These are phyloP conservation scores for Cutaneotrichosporon sp. DNA, from an alignment of 1,284 basidiomycete species.

Conservation along the genomic window DNA sequence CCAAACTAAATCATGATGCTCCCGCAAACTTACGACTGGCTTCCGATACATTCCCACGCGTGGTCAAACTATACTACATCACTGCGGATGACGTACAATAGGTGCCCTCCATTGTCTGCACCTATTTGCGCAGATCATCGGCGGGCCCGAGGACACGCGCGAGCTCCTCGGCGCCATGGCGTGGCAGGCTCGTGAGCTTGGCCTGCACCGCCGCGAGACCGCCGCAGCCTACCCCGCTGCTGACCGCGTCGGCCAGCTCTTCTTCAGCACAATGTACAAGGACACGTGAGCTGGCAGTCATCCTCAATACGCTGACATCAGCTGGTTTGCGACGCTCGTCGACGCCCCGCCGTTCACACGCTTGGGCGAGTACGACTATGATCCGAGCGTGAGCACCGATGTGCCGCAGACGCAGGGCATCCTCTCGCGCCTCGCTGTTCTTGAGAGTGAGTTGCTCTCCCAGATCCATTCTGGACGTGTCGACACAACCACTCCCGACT, in stretches of 20 bases:
- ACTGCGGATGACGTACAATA: constrained; percentile 1
- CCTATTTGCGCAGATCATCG: constrained; percentile 27
- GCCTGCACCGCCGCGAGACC: constrained; percentile 31
- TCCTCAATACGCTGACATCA: constrained; percentile 14
- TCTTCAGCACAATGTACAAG: constrained; percentile 33
- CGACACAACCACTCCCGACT: constrained; percentile 32
- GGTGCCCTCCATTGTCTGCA: constrained; percentile 34
- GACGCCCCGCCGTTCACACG: constrained; percentile 22
- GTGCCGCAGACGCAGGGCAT: constrained; percentile 23
- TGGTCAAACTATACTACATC: not conserved
- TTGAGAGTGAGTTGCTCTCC: constrained; percentile 28
- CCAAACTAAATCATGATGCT: not conserved
- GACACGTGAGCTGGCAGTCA: constrained; percentile 32
- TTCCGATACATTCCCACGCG: not conserved
- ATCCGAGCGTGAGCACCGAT: constrained; percentile 25
- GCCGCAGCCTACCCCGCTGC: constrained; percentile 26
- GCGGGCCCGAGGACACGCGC: constrained; percentile 32
- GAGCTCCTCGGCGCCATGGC: constrained; percentile 34
- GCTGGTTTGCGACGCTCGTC: constrained; percentile 25
- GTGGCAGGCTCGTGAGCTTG: constrained; percentile 34
- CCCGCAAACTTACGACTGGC: not conserved
- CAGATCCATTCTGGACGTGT: constrained; percentile 29
- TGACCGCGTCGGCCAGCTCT: constrained; percentile 28
- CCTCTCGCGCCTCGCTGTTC: constrained; percentile 25
- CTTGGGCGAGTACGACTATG: constrained; percentile 30